Evolutionary conservation across 1,284 basidiomycete genomes (phyloP).

Genomic region (Fomitopsis pinicola): DNA sequence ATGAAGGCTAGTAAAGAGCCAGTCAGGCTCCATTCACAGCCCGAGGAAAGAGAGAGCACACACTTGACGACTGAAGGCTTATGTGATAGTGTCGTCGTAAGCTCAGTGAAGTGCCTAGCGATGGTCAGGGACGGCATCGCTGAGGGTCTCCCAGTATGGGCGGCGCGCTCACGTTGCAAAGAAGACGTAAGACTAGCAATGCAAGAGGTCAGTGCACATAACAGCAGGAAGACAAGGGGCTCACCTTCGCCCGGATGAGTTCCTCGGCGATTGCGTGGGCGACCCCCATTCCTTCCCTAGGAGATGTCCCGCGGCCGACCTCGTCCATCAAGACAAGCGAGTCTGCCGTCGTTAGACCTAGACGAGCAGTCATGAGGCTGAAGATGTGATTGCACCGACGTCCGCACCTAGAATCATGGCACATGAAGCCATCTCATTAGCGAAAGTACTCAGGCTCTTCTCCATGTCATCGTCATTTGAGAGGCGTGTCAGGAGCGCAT

Average conservation of each 20-base stretch:
- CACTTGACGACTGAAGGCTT: constrained; percentile 75
- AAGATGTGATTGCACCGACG: not conserved
- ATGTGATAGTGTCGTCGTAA: constrained; percentile 65
- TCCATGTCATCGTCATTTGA: constrained; percentile 93
- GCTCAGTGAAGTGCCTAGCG: constrained; percentile 66
- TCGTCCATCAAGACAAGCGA: constrained; percentile 89
- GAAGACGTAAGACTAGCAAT: constrained; percentile 70
- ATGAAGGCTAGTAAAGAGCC: constrained; percentile 55
- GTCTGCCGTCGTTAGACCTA: constrained; percentile 70
- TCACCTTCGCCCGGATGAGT: constrained; percentile 70
- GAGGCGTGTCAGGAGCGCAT: constrained; percentile 79
- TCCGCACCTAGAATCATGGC: constrained; percentile 78
- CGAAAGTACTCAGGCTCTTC: constrained; percentile 87
- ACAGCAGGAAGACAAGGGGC: constrained; percentile 3
- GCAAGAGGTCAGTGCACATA: not conserved
- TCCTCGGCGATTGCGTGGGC: constrained; percentile 91
- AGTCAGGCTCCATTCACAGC: not conserved
- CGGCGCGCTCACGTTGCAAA: constrained; percentile 73
- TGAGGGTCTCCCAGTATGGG: not conserved
- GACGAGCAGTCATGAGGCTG: not conserved
- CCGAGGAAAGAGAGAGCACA: constrained; percentile 17
- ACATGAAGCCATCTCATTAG: constrained; percentile 86
- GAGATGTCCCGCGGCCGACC: constrained; percentile 84
- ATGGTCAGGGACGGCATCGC: not conserved
- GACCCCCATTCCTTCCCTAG: constrained; percentile 84